Evolutionary conservation across 192 early-diverging fungal genomes (phyloP).

Genomic region (Rhizoclosmatium sp.): DNA sequence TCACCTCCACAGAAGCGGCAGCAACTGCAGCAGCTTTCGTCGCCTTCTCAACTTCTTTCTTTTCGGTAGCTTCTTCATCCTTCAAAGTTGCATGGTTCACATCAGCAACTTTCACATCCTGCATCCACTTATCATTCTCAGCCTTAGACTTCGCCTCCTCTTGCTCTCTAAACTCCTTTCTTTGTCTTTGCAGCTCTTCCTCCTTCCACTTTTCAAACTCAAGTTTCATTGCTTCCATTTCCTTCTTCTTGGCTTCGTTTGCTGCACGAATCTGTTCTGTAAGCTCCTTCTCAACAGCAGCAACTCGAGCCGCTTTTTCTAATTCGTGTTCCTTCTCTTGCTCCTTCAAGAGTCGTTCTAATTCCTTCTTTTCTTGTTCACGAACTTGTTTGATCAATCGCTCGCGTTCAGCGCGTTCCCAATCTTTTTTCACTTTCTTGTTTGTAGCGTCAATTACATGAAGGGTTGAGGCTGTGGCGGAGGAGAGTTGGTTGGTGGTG

Average conservation of each 20-base stretch:
- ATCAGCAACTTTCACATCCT: too few relatives aligned
- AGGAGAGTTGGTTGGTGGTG: not conserved
- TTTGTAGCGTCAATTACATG: slow-evolving; percentile 15
- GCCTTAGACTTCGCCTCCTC: not conserved
- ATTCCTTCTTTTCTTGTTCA: slow-evolving; percentile 7
- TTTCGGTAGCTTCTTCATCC: not conserved
- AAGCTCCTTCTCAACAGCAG: not conserved
- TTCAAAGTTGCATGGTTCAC: too few relatives aligned
- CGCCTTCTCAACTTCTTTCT: not conserved
- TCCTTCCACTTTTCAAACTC: not conserved
- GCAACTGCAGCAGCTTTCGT: not conserved
- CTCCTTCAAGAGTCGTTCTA: not conserved
- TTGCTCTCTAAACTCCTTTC: not conserved
- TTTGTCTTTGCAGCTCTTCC: not conserved
- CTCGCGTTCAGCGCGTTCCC: slow-evolving; percentile 34
- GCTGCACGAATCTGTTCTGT: not conserved
- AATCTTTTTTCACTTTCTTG: slow-evolving; percentile 10
- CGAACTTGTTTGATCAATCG: not conserved
- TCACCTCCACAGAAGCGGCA: not conserved
- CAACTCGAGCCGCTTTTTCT: not conserved
- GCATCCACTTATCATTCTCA: too few relatives aligned
- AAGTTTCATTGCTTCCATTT: not conserved
- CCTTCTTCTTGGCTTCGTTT: not conserved
- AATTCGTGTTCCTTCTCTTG: not conserved
- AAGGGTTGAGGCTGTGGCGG: not conserved